Base-by-base conservation (phyloP, 495 filamentous ascomycete species). In the Choiromyces venosus region DNA sequence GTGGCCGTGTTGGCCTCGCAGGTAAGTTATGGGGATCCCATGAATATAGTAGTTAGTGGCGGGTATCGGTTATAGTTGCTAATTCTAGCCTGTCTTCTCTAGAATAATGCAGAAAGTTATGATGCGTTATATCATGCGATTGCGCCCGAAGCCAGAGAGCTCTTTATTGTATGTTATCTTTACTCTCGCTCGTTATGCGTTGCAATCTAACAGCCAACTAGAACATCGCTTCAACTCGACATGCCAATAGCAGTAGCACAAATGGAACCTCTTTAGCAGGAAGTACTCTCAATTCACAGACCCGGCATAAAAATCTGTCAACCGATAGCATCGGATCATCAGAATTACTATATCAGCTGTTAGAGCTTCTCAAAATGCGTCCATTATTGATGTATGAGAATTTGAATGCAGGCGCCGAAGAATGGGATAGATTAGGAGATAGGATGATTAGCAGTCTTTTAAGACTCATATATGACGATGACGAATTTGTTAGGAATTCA, bases 131-230 rank as follows among this genome's bases (percentile, higher is more conserved):
- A 87, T 73, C 82, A 83, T 18, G 83, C 85, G 29, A 85, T 85
- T 19, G 85, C 87, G 18, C 86, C 85, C 5, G 89, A 87, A 72
- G 84, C 89, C 68, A 84, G 88, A 69, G 81, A 81, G 56, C 85
- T 86, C 76, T 73, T 90, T 29, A 85, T 87, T 84, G 52, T 61
- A 85, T 86, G 71, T 73, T 36, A n/a, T 5, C 39, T 25, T 33
- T 67, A 33, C 56, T 25, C 19, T 18, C 35, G 35, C 37, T 38
- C 1, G 12, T 29, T 69, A 19, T 19, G 64, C 65, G n/a, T 56
- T 18, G 42, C 35, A 2, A 35, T 42, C 21, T 70, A 14, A 70
- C 33, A 8, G 33, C 36, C 68, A 56, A 9, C 56, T 18, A 61
- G 52, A 72, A 67, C 36, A 81, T 81, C 66, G 74, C 79, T 12